These are phyloP conservation scores for Termitomyces sp. DNA, from an alignment of 768 basidiomycete species.

Conservation along the genomic window DNA sequence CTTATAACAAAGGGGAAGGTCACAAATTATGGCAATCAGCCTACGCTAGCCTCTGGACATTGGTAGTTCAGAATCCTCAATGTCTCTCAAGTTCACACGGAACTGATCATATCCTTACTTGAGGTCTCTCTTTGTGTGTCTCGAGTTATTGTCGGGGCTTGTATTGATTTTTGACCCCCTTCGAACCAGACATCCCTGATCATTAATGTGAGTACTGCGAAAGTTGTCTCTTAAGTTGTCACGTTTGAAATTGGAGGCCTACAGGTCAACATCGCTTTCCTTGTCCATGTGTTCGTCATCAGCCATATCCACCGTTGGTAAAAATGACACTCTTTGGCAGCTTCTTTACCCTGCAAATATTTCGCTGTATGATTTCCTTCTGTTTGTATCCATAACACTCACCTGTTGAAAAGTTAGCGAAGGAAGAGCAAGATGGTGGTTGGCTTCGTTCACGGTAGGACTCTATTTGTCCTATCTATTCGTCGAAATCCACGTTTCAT, in stretches of 20 bases:
- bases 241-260: neutral
- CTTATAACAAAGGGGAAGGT: neutral
- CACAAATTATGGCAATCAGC: neutral
- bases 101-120: neutral
- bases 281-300: neutral
- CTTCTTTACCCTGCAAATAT: slow-evolving; percentile 3
- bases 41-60: neutral
- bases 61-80: neutral
- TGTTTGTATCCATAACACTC: neutral
- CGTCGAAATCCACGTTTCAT: neutral
- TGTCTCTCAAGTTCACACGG: neutral
- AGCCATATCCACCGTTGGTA: neutral
- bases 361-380: neutral
- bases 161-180: neutral
- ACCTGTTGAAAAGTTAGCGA: neutral
- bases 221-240: neutral
- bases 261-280: neutral
- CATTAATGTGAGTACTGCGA: neutral
- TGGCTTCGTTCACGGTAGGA: neutral
- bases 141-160: neutral
- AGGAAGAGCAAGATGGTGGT: neutral
- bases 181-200: neutral
- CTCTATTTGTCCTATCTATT: neutral
- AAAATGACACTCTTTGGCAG: neutral
- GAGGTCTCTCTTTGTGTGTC: slow-evolving; percentile 1